Evolutionary conservation across 805 yeast species (phyloP), one percentile per base, ranked within the genome.

Genomic region (Isabelozyma rhagii): DNA sequence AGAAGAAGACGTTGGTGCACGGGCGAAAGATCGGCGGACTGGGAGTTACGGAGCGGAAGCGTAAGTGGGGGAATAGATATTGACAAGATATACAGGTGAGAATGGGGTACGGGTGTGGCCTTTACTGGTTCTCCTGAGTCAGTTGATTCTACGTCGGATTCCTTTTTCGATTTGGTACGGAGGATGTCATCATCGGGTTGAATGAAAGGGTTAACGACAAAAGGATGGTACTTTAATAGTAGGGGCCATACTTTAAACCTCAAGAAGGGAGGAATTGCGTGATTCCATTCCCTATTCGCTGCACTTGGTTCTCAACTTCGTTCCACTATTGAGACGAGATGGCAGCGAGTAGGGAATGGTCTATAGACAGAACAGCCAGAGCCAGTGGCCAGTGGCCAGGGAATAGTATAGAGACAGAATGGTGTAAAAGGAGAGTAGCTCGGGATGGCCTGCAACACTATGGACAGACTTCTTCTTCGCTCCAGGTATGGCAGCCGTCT

Each of bases 171-270:
- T 17, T 46, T 52, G 15, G 27, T 29, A 17, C 55, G 62, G 29
- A 45, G 54, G 38, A 52, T 60, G 60, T 71, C 75, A 25, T 62
- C 68, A 60, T 80, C 93, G 2, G 89, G 84, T 52, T 80, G 79
- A 38, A 89, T 76, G 56, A 81, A 86, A 0, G 97, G 97, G 45
- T 83, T 75, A 31, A 81, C 67, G 11, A 89, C 96, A 71, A 84
- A 88, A 1, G 97, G 97, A 64, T 92, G 97, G 58, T 83, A 83
- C 56, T 84, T 84, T 50, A 92, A 67, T 46, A 92, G 66, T 4
- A 89, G 68, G 1, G 97, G 97, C 97, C 97, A 92, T 7, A 89
- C 87, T 49, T 78, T 74, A 55, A 82, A 83, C 51, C 98, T 77
- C 47, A 90, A 72, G 49, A 83, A 78, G 1, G 96, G 93, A 1